Evolutionary conservation across 1,284 basidiomycete species (phyloP), one percentile per base, ranked within the genome.

Genomic region (Cutaneotrichosporon spelunceum): DNA sequence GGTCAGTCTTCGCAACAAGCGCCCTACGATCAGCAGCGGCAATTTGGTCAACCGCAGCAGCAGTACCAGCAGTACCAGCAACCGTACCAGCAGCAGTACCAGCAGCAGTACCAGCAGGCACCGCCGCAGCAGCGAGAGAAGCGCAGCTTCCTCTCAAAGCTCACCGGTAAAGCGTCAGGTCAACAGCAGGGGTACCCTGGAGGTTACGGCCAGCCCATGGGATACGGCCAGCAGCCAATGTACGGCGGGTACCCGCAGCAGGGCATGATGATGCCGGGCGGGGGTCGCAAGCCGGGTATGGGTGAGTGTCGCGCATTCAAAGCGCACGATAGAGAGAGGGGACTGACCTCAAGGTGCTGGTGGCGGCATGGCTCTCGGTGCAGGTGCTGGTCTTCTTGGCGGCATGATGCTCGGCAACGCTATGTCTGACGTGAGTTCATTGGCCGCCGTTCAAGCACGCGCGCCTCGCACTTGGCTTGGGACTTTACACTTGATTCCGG

Each of bases 321-420:
- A 19, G 36, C 36, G 36, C 36, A 6, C 36, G 16, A 8, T 42
- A n/a, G 39, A 42, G 39, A 16, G 19, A 42, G 4, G 39, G 19
- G 16, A 19, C 39, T 42, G n/a, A 42, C 39, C 11, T 42, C 39
- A 16, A 42, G 39, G 74, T 26, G 72, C 73, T 4, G 75, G 74
- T 36, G 65, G 64, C 23, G 75, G 66, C 19, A 72, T 71, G n/a
- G 67, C 67, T 34, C 64, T 78, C 19, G 76, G 76, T 66, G 21
- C 70, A 9, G 77, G 76, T 55, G 78, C 76, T 67, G 76, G 76
- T 68, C 64, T 78, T 10, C 62, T 77, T 30, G 77, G 78, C 45
- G 78, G 78, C 50, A 77, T 79, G 77, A 68, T 78, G 70, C 59
- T 79, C 53, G 78, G 73, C 21, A 68, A 75, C 48, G 73, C 74